Conservation (phyloP, 2,329 filamentous ascomycete species). For the Aspergillus sp. region DNA sequence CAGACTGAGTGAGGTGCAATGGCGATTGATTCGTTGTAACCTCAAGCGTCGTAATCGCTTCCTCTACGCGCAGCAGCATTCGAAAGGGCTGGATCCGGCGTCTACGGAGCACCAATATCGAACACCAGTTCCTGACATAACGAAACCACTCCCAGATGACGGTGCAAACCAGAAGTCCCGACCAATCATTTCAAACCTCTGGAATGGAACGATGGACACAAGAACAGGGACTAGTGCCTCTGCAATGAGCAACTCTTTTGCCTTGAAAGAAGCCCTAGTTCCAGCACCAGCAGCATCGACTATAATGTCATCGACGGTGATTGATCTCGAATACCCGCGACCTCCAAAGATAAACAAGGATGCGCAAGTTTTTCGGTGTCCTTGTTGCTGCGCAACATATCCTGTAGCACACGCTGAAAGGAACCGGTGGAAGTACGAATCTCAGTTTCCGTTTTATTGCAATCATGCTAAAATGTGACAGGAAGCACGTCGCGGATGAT, state of each 20-base stretch:
- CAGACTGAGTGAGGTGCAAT: not conserved
- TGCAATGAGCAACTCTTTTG: not conserved
- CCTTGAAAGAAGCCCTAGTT: not conserved
- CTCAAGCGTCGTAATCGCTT: conserved; percentile 8
- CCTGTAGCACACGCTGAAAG: not conserved
- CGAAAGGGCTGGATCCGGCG: conserved; percentile 1
- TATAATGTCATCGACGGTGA: conserved; percentile 1
- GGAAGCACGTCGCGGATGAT: conserved; percentile 4
- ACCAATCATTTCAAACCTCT: not conserved
- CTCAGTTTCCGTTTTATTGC: not conserved
- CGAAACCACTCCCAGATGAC: not conserved
- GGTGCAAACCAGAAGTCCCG: not conserved
- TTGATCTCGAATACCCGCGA: conserved; percentile 4
- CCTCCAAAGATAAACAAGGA: conserved; percentile 1
- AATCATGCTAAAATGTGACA: not conserved
- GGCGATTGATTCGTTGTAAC: conserved; percentile 5
- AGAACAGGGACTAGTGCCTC: not conserved
- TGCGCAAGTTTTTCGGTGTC: conserved; percentile 5
- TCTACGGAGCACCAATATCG: too few species aligned
- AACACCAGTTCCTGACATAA: not conserved
- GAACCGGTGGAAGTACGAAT: conserved; percentile 7
- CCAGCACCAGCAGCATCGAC: not conserved
- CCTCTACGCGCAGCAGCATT: conserved; percentile 7
- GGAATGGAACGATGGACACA: not conserved
- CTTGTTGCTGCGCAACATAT: conserved; percentile 8